Percentiles rank a stretch among this genome's conserved stretches.
Evolutionary conservation across 73 alveolate species (phyloP).

Genomic region (Paramecium sonneborni): DNA sequence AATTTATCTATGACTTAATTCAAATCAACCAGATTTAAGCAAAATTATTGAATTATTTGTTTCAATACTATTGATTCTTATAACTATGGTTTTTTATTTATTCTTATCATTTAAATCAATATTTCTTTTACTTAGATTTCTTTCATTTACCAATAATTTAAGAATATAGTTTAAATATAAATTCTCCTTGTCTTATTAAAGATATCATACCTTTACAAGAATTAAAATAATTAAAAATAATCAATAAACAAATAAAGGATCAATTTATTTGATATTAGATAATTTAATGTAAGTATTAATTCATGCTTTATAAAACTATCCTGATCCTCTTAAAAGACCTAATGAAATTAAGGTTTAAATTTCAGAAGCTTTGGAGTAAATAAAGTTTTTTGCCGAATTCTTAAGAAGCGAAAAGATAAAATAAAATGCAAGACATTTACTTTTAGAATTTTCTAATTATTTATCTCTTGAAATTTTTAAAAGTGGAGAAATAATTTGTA

Average conservation of each 20-base stretch:
- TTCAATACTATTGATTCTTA: background rate
- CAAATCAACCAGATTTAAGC: background rate
- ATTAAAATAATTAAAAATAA: background rate
- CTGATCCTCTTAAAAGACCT: conserved; percentile 34
- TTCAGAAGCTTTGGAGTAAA: background rate
- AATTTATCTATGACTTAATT: background rate
- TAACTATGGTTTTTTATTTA: too few species aligned
- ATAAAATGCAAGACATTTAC: conserved; percentile 23
- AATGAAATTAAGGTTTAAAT: background rate
- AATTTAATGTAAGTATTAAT: conserved; percentile 39
- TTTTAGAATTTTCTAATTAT: conserved; percentile 48
- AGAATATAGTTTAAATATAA: too few species aligned
- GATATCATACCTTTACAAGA: background rate
- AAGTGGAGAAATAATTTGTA: conserved; percentile 8
- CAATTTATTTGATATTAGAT: conserved; percentile 4
- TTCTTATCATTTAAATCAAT: too few species aligned
- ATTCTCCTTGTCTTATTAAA: too few species aligned
- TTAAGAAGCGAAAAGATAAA: conserved; percentile 13
- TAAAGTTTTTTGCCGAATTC: conserved; percentile 33
- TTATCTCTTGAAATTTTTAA: background rate
- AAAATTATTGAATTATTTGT: background rate
- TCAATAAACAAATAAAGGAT: background rate
- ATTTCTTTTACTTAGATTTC: background rate
- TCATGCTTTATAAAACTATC: background rate
- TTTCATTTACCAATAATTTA: too few species aligned